phyloP scores from a whole-genome alignment of 345 rosid genomes.

The Lepidium africanum region DNA sequence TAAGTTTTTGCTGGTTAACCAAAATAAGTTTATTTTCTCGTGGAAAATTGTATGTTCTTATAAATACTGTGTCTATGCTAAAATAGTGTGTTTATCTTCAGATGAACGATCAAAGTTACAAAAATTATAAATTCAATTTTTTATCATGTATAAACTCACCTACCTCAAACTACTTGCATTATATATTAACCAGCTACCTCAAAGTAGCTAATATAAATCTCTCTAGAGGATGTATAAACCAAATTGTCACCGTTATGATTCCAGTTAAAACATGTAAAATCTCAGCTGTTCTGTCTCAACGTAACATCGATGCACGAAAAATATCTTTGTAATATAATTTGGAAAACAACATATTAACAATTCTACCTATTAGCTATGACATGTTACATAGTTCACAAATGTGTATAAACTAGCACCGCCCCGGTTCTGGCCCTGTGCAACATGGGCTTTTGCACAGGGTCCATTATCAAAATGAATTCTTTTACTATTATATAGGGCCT shows the following conservation, averaged over 20 bases:
- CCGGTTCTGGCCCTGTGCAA: no score
- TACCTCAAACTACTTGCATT: neutral
- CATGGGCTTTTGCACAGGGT: no score
- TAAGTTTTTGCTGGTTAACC: neutral
- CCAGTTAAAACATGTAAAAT: neutral
- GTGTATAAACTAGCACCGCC: neutral
- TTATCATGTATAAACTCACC: neutral
- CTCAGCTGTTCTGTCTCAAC: neutral
- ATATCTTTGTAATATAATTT: no score
- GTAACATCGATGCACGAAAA: no score
- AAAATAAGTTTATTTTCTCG: neutral
- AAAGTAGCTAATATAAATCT: neutral
- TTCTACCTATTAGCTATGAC: neutral
- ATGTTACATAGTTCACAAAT: neutral
- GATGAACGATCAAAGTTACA: no score
- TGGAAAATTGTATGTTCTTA: neutral
- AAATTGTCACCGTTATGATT: neutral
- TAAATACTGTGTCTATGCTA: neutral
- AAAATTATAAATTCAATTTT: neutral
- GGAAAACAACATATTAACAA: neutral
- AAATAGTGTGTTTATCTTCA: no score
- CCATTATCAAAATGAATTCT: no score
- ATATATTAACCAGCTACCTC: neutral
- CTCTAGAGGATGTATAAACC: neutral
- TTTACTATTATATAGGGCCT: no score